Evolutionary conservation across 208 protist species (phyloP).

Genomic region (Sergeia podlipaevii): DNA sequence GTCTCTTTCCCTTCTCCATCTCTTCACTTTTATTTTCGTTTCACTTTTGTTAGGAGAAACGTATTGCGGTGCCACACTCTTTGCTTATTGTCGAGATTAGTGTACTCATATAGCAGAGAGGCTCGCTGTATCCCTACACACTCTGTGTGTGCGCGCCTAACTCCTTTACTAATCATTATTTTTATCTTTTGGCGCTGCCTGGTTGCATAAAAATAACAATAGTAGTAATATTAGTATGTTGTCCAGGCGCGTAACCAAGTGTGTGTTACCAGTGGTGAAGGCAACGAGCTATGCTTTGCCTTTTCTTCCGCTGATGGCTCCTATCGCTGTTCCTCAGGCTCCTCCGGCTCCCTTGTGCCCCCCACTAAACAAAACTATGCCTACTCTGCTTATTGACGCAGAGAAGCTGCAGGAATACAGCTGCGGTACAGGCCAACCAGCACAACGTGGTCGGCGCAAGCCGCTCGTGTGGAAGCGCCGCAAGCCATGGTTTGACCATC

Average conservation of each 20-base stretch:
- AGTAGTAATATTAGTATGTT: too few relatives aligned
- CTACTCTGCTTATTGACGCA: constrained; percentile 60
- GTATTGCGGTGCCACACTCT: too few relatives aligned
- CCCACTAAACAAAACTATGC: constrained; percentile 54
- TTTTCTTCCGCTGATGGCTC: constrained; percentile 15
- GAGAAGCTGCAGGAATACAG: constrained; percentile 37
- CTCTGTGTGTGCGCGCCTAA: too few relatives aligned
- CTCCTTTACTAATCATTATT: too few relatives aligned
- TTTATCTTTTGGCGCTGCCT: too few relatives aligned
- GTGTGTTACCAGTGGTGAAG: constrained; percentile 41
- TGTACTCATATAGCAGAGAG: too few relatives aligned
- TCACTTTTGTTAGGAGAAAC: too few relatives aligned
- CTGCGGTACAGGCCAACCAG: constrained; percentile 81
- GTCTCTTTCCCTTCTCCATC: too few relatives aligned
- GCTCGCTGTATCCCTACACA: too few relatives aligned
- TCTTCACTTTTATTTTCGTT: too few relatives aligned
- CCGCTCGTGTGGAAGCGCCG: constrained; percentile 87
- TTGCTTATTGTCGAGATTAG: too few relatives aligned
- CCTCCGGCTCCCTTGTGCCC: constrained; percentile 26
- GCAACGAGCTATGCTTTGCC: constrained; percentile 36
- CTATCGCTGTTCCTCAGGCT: constrained; percentile 5
- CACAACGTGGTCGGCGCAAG: constrained; percentile 75
- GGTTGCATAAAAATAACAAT: too few relatives aligned
- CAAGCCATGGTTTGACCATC: constrained; percentile 87
- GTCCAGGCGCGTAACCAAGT: constrained; percentile 22